phyloP scores from a whole-genome alignment of 2,329 filamentous ascomycete species.

The Whalleya microplaca region DNA sequence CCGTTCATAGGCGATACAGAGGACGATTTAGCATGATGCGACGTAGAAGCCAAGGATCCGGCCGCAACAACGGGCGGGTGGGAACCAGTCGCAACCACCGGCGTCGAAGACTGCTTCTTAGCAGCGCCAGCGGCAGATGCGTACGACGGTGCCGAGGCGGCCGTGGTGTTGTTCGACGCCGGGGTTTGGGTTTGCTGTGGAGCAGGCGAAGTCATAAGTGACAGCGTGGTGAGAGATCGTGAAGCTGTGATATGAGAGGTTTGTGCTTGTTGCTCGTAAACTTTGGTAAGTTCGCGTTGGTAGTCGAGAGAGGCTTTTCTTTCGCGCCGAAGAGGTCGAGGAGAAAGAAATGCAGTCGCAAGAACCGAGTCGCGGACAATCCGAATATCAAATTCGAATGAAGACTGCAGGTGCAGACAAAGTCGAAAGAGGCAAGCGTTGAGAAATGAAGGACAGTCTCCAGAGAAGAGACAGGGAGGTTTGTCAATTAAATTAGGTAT shows the following conservation, averaged over 20 bases:
- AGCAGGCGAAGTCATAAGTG: conserved; percentile 65
- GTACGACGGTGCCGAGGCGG: conserved; percentile 65
- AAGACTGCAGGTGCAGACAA: conserved; percentile 12
- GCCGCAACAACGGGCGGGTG: conserved; percentile 58
- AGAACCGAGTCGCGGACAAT: conserved; percentile 13
- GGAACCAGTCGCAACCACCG: conserved; percentile 63
- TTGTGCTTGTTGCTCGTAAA: conserved; percentile 16
- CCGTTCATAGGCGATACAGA: conserved; percentile 84
- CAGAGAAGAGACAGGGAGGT: conserved; percentile 5
- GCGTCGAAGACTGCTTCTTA: conserved; percentile 65
- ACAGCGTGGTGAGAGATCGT: conserved; percentile 38
- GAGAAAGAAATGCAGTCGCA: conserved; percentile 29
- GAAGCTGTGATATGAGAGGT: conserved; percentile 7
- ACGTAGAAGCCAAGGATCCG: conserved; percentile 55
- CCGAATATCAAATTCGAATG: conserved; percentile 39
- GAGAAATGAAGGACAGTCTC: conserved; percentile 28
- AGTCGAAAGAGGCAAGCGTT: conserved; percentile 2
- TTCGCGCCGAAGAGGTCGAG: conserved; percentile 20
- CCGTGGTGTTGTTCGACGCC: conserved; percentile 60
- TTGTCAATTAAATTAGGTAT: conserved; percentile 29
- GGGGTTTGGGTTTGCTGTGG: conserved; percentile 56
- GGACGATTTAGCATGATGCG: conserved; percentile 66
- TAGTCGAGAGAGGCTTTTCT: conserved; percentile 5
- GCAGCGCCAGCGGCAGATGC: conserved; percentile 67
- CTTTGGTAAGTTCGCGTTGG: conserved; percentile 7